phyloP scores from a whole-genome alignment of 116 monocot genomes.

The Zostera marina region DNA sequence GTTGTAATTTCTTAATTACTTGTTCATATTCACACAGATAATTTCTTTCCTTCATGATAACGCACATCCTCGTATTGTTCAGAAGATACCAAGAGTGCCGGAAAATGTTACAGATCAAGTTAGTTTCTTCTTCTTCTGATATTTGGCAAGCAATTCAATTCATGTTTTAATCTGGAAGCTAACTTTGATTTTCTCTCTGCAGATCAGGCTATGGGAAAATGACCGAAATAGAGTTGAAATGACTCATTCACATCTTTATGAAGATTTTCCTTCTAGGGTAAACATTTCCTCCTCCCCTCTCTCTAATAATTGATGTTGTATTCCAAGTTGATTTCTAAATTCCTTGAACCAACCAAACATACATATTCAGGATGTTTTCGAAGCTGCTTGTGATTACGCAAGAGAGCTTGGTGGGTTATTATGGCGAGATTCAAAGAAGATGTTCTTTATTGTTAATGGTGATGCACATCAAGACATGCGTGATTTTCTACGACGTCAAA shows the following conservation, averaged over 20 bases:
- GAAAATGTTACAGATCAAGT: constrained; percentile 99
- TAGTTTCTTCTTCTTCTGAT: background rate
- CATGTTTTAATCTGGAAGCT: constrained; percentile 1
- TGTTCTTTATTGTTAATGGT: constrained; percentile 55
- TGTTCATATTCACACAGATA: constrained; percentile 31
- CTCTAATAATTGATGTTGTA: background rate
- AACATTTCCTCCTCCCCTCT: background rate
- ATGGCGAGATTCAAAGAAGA: constrained; percentile 65
- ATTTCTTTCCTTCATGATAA: constrained; percentile 93
- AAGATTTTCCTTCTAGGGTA: constrained; percentile 95
- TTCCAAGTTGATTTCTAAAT: background rate
- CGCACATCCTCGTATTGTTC: constrained; percentile 91
- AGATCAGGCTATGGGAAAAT: constrained; percentile 94
- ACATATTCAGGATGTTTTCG: constrained; percentile 60
- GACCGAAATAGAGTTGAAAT: constrained; percentile 87
- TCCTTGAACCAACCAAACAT: background rate
- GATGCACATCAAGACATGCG: constrained; percentile 81
- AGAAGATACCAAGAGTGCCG: constrained; percentile 72
- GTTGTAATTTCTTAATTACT: too few relatives aligned
- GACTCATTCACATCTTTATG: constrained; percentile 67
- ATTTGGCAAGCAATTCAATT: background rate
- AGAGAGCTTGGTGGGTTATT: constrained; percentile 63
- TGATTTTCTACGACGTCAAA: constrained; percentile 63
- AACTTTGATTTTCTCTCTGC: constrained; percentile 9
- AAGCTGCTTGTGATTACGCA: constrained; percentile 77